Percentiles rank a stretch among this genome's conserved stretches.
Conservation (phyloP, 2,329 filamentous ascomycete species). For the Chaetomium sp. region DNA sequence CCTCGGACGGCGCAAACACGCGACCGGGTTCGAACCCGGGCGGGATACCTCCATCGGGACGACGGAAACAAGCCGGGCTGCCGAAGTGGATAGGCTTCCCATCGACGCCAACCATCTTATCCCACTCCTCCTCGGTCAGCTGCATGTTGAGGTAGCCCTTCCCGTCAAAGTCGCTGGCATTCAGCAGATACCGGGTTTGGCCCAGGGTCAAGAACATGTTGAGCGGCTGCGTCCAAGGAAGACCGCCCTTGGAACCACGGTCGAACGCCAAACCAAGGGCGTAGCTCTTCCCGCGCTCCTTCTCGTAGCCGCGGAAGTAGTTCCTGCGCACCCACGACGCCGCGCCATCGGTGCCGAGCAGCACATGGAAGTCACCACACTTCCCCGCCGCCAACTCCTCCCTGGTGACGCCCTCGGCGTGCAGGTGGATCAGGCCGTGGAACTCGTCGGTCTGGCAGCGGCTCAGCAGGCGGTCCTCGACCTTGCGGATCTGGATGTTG, state of each 20-base stretch:
- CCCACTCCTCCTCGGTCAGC: slow-evolving; percentile 43
- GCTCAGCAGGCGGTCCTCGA: slow-evolving; percentile 43
- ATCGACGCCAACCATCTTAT: slow-evolving; percentile 40
- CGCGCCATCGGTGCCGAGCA: slow-evolving; percentile 43
- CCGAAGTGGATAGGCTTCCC: slow-evolving; percentile 42
- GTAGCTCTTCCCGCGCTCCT: slow-evolving; percentile 41
- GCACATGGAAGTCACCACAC: slow-evolving; percentile 42
- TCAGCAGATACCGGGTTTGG: slow-evolving; percentile 43
- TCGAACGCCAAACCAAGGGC: slow-evolving; percentile 43
- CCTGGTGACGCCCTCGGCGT: slow-evolving; percentile 39
- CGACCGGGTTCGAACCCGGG: slow-evolving; percentile 38
- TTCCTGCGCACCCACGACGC: slow-evolving; percentile 42
- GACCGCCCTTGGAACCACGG: slow-evolving; percentile 36
- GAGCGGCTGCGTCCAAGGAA: slow-evolving; percentile 42
- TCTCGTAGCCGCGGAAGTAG: slow-evolving; percentile 42
- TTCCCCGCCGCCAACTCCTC: slow-evolving; percentile 37
- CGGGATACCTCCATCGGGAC: slow-evolving; percentile 37
- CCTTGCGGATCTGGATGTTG: slow-evolving; percentile 45
- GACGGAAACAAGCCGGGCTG: slow-evolving; percentile 39
- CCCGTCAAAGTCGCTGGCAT: slow-evolving; percentile 42
- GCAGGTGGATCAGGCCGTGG: slow-evolving; percentile 39
- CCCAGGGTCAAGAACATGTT: slow-evolving; percentile 44
- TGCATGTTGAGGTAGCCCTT: slow-evolving; percentile 44
- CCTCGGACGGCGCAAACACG: slow-evolving; percentile 41
- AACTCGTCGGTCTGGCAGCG: slow-evolving; percentile 41